Evolutionary conservation across 2,329 filamentous ascomycete species (phyloP).

Genomic region (Dendryphion nanum): DNA sequence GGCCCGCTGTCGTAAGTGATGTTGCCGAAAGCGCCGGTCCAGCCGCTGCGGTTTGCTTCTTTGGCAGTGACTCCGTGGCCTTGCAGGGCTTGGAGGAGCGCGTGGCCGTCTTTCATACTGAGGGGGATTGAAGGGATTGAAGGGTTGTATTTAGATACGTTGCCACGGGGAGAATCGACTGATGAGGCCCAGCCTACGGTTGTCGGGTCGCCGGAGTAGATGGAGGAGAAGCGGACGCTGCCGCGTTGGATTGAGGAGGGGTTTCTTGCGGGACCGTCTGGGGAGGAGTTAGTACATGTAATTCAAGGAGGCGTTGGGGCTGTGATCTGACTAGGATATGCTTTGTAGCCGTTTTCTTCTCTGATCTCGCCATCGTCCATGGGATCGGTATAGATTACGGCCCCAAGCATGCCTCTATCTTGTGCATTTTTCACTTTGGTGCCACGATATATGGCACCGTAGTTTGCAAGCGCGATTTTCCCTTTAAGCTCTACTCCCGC

Average conservation of each 20-base stretch:
- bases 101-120: conserved; percentile 27
- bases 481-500: conserved; percentile 41
- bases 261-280: conserved; percentile 41
- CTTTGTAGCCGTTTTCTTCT: conserved; percentile 38
- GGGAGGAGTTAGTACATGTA: not conserved
- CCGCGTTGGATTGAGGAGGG: conserved; percentile 43
- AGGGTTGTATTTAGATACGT: conserved; percentile 25
- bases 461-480: conserved; percentile 43
- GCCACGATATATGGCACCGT: conserved; percentile 41
- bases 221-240: conserved; percentile 56
- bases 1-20: conserved; percentile 31
- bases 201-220: conserved; percentile 43
- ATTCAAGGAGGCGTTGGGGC: not conserved
- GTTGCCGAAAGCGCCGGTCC: conserved; percentile 31
- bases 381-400: conserved; percentile 41
- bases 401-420: conserved; percentile 40
- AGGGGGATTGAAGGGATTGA: conserved; percentile 36
- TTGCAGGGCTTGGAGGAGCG: conserved; percentile 31
- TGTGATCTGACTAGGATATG: conserved; percentile 28
- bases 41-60: conserved; percentile 31
- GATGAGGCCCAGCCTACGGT: conserved; percentile 33
- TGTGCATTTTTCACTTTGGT: conserved; percentile 45
- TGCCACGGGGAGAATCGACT: conserved; percentile 21
- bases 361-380: conserved; percentile 42
- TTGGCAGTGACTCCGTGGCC: conserved; percentile 31